Percentiles rank a stretch among this genome's conserved stretches.
These are phyloP conservation scores for Angomonas ambiguus DNA, from an alignment of 208 protist genomes.

Conservation along the genomic window DNA sequence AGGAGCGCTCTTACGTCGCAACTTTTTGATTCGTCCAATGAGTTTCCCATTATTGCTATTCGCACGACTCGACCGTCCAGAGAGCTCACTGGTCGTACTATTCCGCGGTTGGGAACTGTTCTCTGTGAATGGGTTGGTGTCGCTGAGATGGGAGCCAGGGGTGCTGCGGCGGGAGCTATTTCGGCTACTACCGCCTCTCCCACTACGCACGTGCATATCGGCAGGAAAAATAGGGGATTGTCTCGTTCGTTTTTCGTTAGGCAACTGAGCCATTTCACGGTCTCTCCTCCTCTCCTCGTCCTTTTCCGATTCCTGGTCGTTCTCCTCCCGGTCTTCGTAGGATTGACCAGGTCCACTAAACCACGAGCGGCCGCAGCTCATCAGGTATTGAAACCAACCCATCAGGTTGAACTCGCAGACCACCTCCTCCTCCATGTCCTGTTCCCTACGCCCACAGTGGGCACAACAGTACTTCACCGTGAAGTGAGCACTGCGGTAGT, in stretches of 20 bases:
- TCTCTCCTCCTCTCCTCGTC: too few relatives aligned
- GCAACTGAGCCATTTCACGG: too few relatives aligned
- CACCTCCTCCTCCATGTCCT: neutral
- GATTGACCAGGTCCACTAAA: neutral
- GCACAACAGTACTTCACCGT: neutral
- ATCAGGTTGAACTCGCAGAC: neutral
- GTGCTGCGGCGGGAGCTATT: neutral
- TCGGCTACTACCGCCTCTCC: too few relatives aligned
- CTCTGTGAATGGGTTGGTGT: neutral
- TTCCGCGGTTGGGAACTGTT: neutral
- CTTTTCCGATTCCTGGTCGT: neutral
- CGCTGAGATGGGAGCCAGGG: neutral
- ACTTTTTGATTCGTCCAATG: too few relatives aligned
- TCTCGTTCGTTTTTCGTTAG: too few relatives aligned
- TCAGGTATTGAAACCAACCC: neutral
- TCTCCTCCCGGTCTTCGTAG: neutral
- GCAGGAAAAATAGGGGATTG: too few relatives aligned
- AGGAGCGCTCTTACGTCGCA: too few relatives aligned
- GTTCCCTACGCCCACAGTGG: neutral
- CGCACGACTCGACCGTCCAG: too few relatives aligned
- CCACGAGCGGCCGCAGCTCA: neutral
- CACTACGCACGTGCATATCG: too few relatives aligned
- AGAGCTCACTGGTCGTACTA: too few relatives aligned
- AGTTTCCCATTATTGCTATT: too few relatives aligned
- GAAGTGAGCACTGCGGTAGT: neutral